phyloP scores from a whole-genome alignment of 2,329 filamentous ascomycete species.

The Metarhizium robertsii region DNA sequence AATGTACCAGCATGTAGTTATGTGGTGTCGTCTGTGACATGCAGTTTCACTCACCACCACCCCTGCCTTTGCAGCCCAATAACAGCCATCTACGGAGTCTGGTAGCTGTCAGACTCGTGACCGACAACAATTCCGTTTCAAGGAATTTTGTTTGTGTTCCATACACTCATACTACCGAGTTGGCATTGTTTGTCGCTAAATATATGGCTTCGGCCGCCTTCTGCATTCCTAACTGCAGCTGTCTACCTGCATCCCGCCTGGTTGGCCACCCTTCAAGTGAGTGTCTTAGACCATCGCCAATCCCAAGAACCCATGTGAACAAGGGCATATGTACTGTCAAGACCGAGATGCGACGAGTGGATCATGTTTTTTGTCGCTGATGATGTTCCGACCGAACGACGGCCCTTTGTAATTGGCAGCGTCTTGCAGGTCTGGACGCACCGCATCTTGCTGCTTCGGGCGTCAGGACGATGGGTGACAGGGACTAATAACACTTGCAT shows the following conservation, averaged over 20 bases:
- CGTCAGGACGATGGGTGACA: background rate
- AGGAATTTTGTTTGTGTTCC: background rate
- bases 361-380: background rate
- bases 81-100: background rate
- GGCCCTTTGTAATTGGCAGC: background rate
- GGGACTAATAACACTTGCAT: background rate
- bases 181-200: background rate
- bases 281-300: background rate
- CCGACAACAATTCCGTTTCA: background rate
- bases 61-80: too few species aligned
- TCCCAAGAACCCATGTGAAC: background rate
- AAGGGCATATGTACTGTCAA: background rate
- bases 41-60: too few species aligned
- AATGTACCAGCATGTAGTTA: too few species aligned
- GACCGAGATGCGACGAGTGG: background rate
- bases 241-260: background rate
- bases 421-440: background rate
- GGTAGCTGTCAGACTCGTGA: background rate
- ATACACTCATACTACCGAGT: too few species aligned
- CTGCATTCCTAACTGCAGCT: background rate
- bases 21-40: too few species aligned
- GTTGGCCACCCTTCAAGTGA: background rate
- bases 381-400: background rate
- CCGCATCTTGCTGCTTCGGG: background rate
- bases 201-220: background rate